Evolutionary conservation across 495 filamentous ascomycete species (phyloP).

Genomic region (Trichoderma erinaceum): DNA sequence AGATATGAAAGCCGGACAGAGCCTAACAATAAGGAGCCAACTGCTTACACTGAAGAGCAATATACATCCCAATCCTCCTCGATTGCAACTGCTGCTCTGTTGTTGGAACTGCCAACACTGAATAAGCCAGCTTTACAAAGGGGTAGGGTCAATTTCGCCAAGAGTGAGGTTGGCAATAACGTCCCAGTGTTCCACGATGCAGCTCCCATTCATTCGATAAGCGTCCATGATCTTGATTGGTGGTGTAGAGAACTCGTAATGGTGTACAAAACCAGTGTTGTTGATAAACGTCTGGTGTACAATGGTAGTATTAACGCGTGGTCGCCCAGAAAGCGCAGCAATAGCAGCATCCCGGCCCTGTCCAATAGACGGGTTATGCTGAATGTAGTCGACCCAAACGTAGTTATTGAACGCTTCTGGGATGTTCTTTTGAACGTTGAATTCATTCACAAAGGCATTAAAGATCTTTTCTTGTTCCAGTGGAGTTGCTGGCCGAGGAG

Average conservation of each 20-base stretch:
- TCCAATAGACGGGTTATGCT: not conserved
- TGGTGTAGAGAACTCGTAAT: not conserved
- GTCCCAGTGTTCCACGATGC: constrained; percentile 9
- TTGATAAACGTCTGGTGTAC: not conserved
- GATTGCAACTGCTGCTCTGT: not conserved
- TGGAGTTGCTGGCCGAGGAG: not conserved
- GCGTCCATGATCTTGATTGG: not conserved
- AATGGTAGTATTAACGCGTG: not conserved
- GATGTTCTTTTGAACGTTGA: not conserved
- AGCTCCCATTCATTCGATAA: not conserved
- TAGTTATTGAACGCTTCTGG: not conserved
- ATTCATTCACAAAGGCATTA: not conserved
- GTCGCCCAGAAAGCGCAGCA: not conserved
- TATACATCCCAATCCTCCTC: not conserved
- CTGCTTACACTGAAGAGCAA: not conserved
- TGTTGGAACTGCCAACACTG: not conserved
- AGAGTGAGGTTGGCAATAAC: constrained; percentile 5
- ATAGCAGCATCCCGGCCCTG: not conserved
- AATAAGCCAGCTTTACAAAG: not conserved
- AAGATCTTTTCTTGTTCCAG: not conserved
- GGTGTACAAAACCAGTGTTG: not conserved
- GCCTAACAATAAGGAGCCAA: too few relatives aligned
- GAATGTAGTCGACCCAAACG: constrained; percentile 3
- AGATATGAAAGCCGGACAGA: too few relatives aligned
- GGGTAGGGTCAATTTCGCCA: not conserved